Conservation (phyloP, 768 basidiomycete genomes). For the Boletus barrowsii region DNA sequence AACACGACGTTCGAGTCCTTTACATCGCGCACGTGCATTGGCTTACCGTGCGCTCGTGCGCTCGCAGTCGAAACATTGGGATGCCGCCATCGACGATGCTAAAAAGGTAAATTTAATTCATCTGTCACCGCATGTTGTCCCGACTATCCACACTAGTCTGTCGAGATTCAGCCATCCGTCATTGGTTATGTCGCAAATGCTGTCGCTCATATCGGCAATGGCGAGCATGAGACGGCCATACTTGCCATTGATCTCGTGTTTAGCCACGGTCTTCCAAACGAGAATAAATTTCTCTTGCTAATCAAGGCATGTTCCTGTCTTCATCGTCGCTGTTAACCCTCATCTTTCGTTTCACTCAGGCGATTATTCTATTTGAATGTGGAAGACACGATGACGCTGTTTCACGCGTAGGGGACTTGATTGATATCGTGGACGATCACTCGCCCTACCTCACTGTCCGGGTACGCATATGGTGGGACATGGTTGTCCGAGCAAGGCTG, state of each 20-base stretch:
- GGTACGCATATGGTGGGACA: not conserved
- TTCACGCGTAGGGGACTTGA: too few relatives aligned
- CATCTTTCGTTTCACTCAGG: not conserved
- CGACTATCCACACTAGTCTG: conserved; percentile 1
- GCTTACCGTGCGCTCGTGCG: conserved; percentile 1
- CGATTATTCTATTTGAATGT: not conserved
- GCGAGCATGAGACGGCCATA: not conserved
- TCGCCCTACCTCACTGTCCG: too few relatives aligned
- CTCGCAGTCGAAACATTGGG: not conserved
- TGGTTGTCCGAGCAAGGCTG: not conserved
- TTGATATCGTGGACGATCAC: too few relatives aligned
- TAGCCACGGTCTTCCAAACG: not conserved
- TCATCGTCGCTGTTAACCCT: not conserved
- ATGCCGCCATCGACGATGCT: conserved; percentile 2
- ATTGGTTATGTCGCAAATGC: conserved; percentile 10
- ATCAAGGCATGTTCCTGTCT: not conserved
- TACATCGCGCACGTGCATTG: not conserved
- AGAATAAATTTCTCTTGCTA: conserved; percentile 1
- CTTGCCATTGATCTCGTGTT: conserved; percentile 6
- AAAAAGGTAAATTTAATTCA: not conserved
- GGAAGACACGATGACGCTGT: not conserved
- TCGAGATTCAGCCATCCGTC: not conserved
- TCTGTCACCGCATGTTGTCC: too few relatives aligned
- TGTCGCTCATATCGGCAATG: not conserved
- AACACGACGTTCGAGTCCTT: not conserved